phyloP scores from a whole-genome alignment of 305 asterid genomes.

The Rubia occidens region DNA sequence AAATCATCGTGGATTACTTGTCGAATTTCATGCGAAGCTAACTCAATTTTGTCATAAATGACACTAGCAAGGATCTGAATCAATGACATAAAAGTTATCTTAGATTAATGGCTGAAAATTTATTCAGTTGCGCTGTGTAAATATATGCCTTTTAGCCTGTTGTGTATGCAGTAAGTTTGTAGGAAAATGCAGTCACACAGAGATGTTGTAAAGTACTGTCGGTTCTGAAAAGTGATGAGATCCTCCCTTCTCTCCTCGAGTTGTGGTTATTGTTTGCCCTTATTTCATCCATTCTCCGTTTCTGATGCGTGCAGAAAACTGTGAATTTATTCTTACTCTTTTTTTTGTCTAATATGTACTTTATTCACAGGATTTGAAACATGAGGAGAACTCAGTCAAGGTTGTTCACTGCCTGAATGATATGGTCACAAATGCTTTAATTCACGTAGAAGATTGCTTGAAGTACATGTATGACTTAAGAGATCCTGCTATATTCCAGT shows the following conservation, averaged over 20 bases:
- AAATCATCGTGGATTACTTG: constrained; percentile 1
- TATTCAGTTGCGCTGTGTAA: not conserved
- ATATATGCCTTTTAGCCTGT: not conserved
- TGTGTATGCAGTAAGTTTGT: constrained; percentile 4
- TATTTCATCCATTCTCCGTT: not conserved
- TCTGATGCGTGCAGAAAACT: constrained; percentile 24
- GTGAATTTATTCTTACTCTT: not conserved
- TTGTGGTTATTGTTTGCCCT: not conserved
- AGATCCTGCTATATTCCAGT: constrained; percentile 78
- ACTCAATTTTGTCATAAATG: not conserved
- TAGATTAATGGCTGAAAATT: not conserved
- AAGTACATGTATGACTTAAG: constrained; percentile 59
- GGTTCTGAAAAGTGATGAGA: not conserved
- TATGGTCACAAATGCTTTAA: constrained; percentile 86
- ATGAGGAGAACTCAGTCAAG: constrained; percentile 78
- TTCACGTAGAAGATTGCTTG: constrained; percentile 75
- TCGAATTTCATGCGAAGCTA: constrained; percentile 2
- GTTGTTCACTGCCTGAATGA: constrained; percentile 96
- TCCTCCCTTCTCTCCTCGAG: not conserved
- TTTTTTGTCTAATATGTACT: not conserved
- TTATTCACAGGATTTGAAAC: constrained; percentile 64
- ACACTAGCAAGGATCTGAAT: constrained; percentile 4
- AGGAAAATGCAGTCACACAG: not conserved
- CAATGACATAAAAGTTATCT: not conserved
- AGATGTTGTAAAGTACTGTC: not conserved